phyloP scores from a whole-genome alignment of 495 filamentous ascomycete genomes.

The Poronia punctata region DNA sequence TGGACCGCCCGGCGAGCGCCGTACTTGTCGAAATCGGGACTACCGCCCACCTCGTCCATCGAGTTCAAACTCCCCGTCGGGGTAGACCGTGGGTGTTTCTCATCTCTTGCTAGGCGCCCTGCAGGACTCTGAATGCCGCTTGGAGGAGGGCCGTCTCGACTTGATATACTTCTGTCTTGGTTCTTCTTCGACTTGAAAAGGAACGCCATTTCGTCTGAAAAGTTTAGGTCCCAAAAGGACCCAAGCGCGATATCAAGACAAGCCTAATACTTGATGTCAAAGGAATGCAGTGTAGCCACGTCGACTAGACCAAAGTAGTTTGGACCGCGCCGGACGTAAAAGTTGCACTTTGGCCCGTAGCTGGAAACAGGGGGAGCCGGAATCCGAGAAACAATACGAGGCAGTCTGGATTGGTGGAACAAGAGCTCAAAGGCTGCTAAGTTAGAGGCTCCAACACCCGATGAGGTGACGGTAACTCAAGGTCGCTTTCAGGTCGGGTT shows the following conservation, averaged over 20 bases:
- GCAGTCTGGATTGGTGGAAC: too few relatives aligned
- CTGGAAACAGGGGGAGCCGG: too few relatives aligned
- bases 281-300: background rate
- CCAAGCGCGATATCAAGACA: constrained; percentile 10
- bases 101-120: constrained; percentile 37
- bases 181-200: constrained; percentile 67
- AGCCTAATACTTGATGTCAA: constrained; percentile 1
- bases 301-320: background rate
- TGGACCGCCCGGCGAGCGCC: constrained; percentile 31
- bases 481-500: too few relatives aligned
- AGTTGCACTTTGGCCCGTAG: too few relatives aligned
- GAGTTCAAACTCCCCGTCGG: constrained; percentile 51
- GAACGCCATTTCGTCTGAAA: constrained; percentile 53
- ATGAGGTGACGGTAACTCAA: too few relatives aligned
- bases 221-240: constrained; percentile 15
- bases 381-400: too few relatives aligned
- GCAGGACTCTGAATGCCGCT: constrained; percentile 29
- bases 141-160: constrained; percentile 39
- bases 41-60: constrained; percentile 41
- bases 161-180: constrained; percentile 41
- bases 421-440: too few relatives aligned
- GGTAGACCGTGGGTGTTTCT: constrained; percentile 44
- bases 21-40: constrained; percentile 42
- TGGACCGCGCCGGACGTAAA: too few relatives aligned
- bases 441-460: too few relatives aligned